Conservation (phyloP, 2,329 filamentous ascomycete genomes). For the Ophiocordyceps camponoti-saundersi region DNA sequence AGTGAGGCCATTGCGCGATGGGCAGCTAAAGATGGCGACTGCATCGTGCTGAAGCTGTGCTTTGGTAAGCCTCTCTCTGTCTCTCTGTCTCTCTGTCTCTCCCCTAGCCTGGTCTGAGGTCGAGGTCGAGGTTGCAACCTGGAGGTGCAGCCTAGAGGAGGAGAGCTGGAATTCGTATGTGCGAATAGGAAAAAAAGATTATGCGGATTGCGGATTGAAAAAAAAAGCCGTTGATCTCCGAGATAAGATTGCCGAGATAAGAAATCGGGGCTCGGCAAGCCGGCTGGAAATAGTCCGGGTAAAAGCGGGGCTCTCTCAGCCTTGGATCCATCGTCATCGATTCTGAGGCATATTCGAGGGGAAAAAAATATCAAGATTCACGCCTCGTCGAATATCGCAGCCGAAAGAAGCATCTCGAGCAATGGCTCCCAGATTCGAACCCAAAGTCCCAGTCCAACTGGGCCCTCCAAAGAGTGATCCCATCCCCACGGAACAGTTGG, state of each 20-base stretch:
- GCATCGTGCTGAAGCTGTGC: no score
- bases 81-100: no score
- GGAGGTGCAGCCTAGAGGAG: no score
- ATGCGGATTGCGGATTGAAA: no score
- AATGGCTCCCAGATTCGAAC: conserved; percentile 56
- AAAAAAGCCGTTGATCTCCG: background rate
- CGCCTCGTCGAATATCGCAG: background rate
- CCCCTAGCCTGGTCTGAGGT: no score
- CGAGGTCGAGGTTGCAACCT: no score
- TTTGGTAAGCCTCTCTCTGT: no score
- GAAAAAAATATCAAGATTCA: background rate
- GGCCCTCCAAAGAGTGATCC: conserved; percentile 74
- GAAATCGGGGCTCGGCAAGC: background rate
- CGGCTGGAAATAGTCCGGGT: background rate
- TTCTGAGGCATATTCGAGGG: background rate
- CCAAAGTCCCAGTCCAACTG: conserved; percentile 59
- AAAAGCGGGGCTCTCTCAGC: background rate
- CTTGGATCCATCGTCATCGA: background rate
- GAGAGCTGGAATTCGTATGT: no score
- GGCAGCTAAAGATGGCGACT: no score
- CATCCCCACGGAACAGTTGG: conserved; percentile 57
- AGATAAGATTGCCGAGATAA: background rate
- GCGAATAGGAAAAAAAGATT: no score
- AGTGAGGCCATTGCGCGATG: no score
- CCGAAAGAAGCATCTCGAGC: background rate